Evolutionary conservation across 2,329 filamentous ascomycete genomes (phyloP).

Genomic region (Eutypa lata): DNA sequence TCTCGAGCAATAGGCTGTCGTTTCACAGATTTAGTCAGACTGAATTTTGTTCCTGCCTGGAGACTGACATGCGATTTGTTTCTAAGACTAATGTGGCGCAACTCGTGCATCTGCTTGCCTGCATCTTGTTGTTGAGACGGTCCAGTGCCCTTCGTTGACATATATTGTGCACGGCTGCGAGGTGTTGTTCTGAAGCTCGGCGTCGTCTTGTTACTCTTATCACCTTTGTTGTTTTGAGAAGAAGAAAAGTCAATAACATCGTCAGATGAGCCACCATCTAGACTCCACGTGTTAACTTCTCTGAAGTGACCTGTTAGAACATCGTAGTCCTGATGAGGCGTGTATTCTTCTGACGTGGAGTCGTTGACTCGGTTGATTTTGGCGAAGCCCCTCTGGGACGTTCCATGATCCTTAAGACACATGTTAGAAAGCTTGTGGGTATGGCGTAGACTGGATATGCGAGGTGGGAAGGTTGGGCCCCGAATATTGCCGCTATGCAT

Average conservation of each 20-base stretch:
- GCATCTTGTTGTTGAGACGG: slow-evolving; percentile 3
- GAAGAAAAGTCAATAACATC: slow-evolving; percentile 24
- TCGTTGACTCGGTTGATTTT: not conserved
- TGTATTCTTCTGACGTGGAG: not conserved
- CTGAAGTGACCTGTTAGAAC: slow-evolving; percentile 6
- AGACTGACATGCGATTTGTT: slow-evolving; percentile 54
- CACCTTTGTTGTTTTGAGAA: slow-evolving; percentile 13
- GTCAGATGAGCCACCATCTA: slow-evolving; percentile 27
- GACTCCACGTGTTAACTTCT: slow-evolving; percentile 23
- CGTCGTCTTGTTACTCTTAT: slow-evolving; percentile 4
- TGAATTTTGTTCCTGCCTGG: slow-evolving; percentile 47
- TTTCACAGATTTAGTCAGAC: slow-evolving; percentile 51
- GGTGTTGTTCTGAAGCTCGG: slow-evolving; percentile 3
- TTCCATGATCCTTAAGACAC: slow-evolving; percentile 2
- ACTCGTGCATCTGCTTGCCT: slow-evolving; percentile 17
- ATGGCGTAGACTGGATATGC: slow-evolving; percentile 4
- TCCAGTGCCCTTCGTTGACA: not conserved
- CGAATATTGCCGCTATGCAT: slow-evolving; percentile 17
- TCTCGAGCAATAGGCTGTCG: slow-evolving; percentile 68
- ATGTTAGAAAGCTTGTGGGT: slow-evolving; percentile 10
- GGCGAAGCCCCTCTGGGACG: slow-evolving; percentile 6
- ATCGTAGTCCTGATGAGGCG: slow-evolving; percentile 4
- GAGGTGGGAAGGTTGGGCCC: slow-evolving; percentile 7
- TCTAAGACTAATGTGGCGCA: slow-evolving; percentile 39
- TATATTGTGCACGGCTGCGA: slow-evolving; percentile 3